A percentile compares a stretch with the other conserved stretches of the same genome.
Evolutionary conservation across 2,329 filamentous ascomycete genomes (phyloP).

Genomic region (Periconia sp.): DNA sequence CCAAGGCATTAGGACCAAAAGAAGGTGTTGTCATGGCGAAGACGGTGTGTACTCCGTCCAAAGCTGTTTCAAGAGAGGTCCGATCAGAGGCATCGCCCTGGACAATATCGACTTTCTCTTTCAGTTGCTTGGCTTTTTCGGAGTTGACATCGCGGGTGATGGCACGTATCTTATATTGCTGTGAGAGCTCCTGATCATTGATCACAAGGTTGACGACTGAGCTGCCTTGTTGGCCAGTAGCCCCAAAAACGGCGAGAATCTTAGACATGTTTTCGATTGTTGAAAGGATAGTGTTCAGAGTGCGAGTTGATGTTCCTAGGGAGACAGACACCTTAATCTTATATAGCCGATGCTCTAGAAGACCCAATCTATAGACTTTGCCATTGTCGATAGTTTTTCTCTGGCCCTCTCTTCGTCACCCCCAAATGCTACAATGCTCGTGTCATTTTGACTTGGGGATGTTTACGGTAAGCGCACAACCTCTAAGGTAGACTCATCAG

Average conservation of each 20-base stretch:
- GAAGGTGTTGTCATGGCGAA: slow-evolving; percentile 56
- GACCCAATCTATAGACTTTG: no score
- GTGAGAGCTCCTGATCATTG: slow-evolving; percentile 51
- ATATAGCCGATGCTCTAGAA: no score
- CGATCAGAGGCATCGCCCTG: slow-evolving; percentile 51
- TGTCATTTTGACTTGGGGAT: no score
- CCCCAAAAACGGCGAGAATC: slow-evolving; percentile 54
- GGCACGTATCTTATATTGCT: slow-evolving; percentile 56
- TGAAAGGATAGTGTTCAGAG: no score
- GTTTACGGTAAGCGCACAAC: no score
- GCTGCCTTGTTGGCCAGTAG: slow-evolving; percentile 60
- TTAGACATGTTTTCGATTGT: slow-evolving; percentile 28
- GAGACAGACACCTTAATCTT: no score
- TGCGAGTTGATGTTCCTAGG: no score
- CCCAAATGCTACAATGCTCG: no score
- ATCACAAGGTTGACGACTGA: slow-evolving; percentile 56
- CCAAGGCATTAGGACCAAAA: slow-evolving; percentile 7
- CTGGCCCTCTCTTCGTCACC: no score
- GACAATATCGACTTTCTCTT: slow-evolving; percentile 41
- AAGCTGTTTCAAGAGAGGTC: slow-evolving; percentile 48
- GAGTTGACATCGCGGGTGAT: slow-evolving; percentile 56
- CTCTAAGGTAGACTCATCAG: no score
- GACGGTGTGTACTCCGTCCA: slow-evolving; percentile 55
- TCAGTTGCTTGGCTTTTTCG: slow-evolving; percentile 38
- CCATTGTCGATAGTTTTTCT: no score